Base-by-base conservation (phyloP, 805 yeast genomes). In the Ascoidea tarda region DNA sequence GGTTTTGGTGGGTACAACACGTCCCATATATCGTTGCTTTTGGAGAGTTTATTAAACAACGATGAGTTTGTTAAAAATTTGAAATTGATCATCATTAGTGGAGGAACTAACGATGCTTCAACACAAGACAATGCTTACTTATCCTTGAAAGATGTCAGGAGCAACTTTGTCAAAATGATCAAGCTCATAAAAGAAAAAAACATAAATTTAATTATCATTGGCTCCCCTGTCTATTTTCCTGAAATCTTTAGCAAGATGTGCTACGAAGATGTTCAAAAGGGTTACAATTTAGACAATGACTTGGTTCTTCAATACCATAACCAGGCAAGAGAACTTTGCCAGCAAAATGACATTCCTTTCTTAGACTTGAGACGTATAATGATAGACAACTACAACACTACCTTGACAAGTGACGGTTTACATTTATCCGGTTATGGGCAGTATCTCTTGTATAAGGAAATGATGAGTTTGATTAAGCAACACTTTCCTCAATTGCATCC, bases 1-100 rank as follows among this genome's bases (percentile, higher is more conserved):
- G 97, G 97, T 0, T 87, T 70, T 60, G 62, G 79, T 1, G 96
- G 97, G 0, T 89, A 86, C 68, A 86, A 75, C 59, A 67, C 89
- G 0, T 75, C 78, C 44, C 81, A 82, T 0, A 60, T 70, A 6
- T 65, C 70, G 49, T 58, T 86, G 5, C 59, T 77, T 5, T 77
- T 77, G n/a, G 66, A 70, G 47, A 67, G 83, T 10, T 64, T 87
- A 38, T 68, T 73, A 31, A 60, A 65, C 4, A 85, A 81, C 55
- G 66, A 76, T 49, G 69, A 65, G 1, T 62, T 66, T 46, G 33
- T 33, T 32, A 8, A 33, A 4, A 62, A 65, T 54, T 67, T 78
- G 50, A 66, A 57, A 2, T 57, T 73, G 10, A 70, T 79, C 54
- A 77, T 80, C 12, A 68, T 88, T 1, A 87, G 84, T 62, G 79